Evolutionary conservation across 768 basidiomycete species (phyloP).

Genomic region (Kwoniella heveanensis): DNA sequence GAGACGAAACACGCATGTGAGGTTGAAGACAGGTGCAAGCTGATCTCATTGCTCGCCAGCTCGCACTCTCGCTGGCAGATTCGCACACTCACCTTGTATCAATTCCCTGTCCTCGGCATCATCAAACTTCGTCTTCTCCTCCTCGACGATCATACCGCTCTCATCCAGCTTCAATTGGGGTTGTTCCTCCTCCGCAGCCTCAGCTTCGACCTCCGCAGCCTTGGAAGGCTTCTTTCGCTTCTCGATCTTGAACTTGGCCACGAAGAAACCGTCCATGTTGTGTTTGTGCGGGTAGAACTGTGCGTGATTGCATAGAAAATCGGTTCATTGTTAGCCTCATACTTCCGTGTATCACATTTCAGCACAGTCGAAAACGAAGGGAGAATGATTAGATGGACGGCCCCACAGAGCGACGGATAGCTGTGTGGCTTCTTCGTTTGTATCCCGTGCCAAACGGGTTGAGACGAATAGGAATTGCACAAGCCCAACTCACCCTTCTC

Average conservation of each 20-base stretch:
- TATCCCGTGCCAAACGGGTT: no score
- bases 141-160: conserved; percentile 40
- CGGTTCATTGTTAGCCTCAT: no score
- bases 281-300: conserved; percentile 75
- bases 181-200: conserved; percentile 44
- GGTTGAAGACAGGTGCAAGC: no score
- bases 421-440: no score
- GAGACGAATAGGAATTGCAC: no score
- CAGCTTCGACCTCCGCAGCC: conserved; percentile 44
- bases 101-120: conserved; percentile 74
- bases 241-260: conserved; percentile 96
- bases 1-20: no score
- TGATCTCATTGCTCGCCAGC: no score
- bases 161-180: conserved; percentile 50
- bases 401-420: no score
- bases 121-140: conserved; percentile 63
- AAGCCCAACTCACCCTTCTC: conserved; percentile 60
- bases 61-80: background rate
- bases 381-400: no score
- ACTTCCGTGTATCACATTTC: no score
- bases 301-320: no score
- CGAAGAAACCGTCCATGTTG: conserved; percentile 99
- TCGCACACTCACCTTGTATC: conserved; percentile 69
- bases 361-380: no score
- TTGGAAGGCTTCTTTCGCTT: conserved; percentile 65